phyloP scores from a whole-genome alignment of 768 basidiomycete genomes.

The Suillus clintonianus region DNA sequence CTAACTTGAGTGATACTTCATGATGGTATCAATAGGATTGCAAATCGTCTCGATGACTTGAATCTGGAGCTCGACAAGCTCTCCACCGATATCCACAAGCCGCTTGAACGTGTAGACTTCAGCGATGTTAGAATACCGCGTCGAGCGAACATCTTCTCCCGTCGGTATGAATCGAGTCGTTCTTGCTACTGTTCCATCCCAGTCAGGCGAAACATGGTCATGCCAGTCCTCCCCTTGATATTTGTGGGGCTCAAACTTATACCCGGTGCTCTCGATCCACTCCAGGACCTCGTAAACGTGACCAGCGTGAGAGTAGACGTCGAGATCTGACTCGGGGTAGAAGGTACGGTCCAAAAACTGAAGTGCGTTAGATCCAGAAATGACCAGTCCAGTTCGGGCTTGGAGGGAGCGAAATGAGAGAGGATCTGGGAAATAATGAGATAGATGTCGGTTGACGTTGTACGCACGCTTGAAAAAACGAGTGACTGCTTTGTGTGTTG shows the following conservation, averaged over 20 bases:
- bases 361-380: conserved; percentile 56
- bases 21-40: conserved; percentile 39
- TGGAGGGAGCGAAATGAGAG: conserved; percentile 47
- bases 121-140: conserved; percentile 4
- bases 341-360: conserved; percentile 50
- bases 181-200: conserved; percentile 20
- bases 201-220: conserved; percentile 6
- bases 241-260: conserved; percentile 25
- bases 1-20: conserved; percentile 52
- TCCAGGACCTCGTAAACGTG: conserved; percentile 31
- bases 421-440: conserved; percentile 37
- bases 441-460: conserved; percentile 39
- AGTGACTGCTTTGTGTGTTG: conserved; percentile 12
- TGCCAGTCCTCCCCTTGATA: conserved; percentile 21
- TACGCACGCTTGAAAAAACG: conserved; percentile 29
- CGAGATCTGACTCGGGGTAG: conserved; percentile 52
- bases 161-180: rapidly evolving
- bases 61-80: conserved; percentile 25
- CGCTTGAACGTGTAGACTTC: conserved; percentile 29
- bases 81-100: neutral
- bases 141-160: neutral
- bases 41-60: conserved; percentile 41
- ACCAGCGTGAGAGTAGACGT: conserved; percentile 45
- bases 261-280: conserved; percentile 34
- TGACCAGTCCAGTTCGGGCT: conserved; percentile 42